These are phyloP conservation scores for Thymus quinquecostatus DNA, from an alignment of 257 asterid species.

Conservation along the genomic window DNA sequence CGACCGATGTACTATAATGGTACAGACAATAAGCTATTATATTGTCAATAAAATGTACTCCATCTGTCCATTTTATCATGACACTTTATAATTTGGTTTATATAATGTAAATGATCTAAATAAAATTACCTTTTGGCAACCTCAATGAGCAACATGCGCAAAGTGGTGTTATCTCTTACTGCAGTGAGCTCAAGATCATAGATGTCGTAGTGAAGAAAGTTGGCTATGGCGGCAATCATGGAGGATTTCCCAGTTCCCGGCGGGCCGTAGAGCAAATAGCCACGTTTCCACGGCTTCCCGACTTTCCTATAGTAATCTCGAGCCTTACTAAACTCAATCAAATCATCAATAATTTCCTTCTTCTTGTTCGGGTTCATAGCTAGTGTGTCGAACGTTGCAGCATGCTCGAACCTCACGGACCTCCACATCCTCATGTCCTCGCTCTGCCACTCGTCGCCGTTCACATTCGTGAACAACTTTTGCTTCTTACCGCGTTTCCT, in stretches of 20 bases:
- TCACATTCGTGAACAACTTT: constrained; percentile 12
- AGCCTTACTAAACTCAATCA: neutral
- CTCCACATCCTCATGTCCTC: constrained; percentile 20
- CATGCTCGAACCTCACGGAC: constrained; percentile 20
- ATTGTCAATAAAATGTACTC: too few relatives aligned
- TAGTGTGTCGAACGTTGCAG: constrained; percentile 17
- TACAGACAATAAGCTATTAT: too few relatives aligned
- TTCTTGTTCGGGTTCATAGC: constrained; percentile 27
- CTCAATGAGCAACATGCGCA: constrained; percentile 16
- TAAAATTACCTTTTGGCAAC: constrained; percentile 16
- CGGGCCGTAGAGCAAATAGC: constrained; percentile 26
- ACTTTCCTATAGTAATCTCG: constrained; percentile 4
- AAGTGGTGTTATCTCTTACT: neutral
- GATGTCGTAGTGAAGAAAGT: constrained; percentile 9
- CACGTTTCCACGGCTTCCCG: constrained; percentile 28
- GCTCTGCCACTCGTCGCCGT: neutral
- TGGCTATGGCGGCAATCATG: constrained; percentile 31
- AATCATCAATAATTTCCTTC: constrained; percentile 23
- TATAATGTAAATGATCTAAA: too few relatives aligned
- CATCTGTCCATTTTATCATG: too few relatives aligned
- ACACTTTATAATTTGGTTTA: too few relatives aligned
- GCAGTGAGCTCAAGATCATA: constrained; percentile 24
- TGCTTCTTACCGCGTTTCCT: constrained; percentile 21
- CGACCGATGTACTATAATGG: too few relatives aligned
- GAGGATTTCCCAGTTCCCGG: constrained; percentile 28